Percentiles rank a stretch among this genome's conserved stretches.
Conservation (phyloP, 2,329 filamentous ascomycete genomes). For the Plenodomus lindquistii region DNA sequence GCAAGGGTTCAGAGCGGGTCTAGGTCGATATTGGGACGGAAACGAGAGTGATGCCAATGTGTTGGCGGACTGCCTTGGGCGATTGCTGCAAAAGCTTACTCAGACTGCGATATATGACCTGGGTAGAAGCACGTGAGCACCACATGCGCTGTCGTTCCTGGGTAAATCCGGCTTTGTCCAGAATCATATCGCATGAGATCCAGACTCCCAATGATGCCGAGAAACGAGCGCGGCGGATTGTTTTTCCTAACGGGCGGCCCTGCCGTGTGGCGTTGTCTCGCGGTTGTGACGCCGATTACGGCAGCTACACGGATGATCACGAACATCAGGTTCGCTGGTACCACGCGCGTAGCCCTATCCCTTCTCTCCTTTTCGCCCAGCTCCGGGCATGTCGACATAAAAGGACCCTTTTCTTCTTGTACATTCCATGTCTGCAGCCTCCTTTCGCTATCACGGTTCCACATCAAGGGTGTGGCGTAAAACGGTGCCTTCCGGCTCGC, state of each 20-base stretch:
- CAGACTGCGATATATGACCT: neutral
- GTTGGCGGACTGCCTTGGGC: neutral
- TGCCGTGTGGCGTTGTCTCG: conserved; percentile 6
- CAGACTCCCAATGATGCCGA: too few species aligned
- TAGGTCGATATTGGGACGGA: neutral
- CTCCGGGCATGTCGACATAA: neutral
- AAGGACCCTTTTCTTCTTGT: neutral
- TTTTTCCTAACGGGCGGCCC: conserved; percentile 6
- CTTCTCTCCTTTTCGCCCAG: conserved; percentile 1
- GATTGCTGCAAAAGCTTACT: neutral
- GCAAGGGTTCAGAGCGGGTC: neutral
- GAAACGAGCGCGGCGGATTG: conserved; percentile 6
- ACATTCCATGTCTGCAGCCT: neutral
- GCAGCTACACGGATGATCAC: conserved; percentile 17
- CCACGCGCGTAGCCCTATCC: neutral
- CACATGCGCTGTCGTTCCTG: neutral
- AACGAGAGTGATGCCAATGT: neutral
- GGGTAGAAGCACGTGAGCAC: neutral
- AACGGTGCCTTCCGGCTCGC: neutral
- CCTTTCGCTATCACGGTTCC: neutral
- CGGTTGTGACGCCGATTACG: conserved; percentile 16
- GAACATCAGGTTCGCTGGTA: conserved; percentile 3
- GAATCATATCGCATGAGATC: too few species aligned
- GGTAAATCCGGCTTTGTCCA: neutral
- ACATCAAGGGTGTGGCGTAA: neutral